Base-by-base conservation (phyloP, 2,329 filamentous ascomycete genomes). In the Cladosporium austrohemisphaericum region DNA sequence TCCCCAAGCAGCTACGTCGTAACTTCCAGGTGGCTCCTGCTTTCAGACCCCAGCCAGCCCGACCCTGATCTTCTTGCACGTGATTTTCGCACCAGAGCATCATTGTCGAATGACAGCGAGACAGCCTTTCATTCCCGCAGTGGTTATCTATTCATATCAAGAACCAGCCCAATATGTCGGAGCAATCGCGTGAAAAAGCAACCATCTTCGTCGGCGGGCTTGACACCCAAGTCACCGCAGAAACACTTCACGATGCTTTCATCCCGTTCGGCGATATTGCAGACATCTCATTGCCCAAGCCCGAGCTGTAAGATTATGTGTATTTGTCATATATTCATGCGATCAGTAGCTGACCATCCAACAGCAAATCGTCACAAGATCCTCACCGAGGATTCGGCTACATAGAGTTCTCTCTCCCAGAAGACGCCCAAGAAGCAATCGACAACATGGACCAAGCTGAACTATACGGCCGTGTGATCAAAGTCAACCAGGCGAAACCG, bases 381-480 rank as follows among this genome's bases (percentile, higher is more conserved):
- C 74, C 83, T 23, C 93, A 98, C 68, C 79, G 91, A 45, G 93
- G 94, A 1, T 98, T 97, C 68, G 93, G 91, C 51, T 97, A 98
- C 66, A 88, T 98, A 43, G 93, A 98, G 65, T 98, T 88, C 64
- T 90, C 96, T 61, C 80, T 89, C 50, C 78, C 83, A 10, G 81
- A 85, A 50, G 93, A 98, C 70, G 92, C 91, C 22, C 84, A 84
- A 63, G 92, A 97, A 70, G 93, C 93, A 43, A 95, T 98, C 67
- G 90, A 97, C 76, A 98, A 98, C 66, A 97, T 98, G 92, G 89
- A 98, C 66, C 90, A 95, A 67, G 86, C 91, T 53, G 92, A 97
- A 71, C 80, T 98, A 37, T 97, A 92, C 66, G 94, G 93, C 9
- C 82, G 88, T 52, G 85, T 93, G 11, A 85, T 98, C 67, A 95